phyloP scores from a whole-genome alignment of 2,329 filamentous ascomycete species.

The Lachnellula suecica region DNA sequence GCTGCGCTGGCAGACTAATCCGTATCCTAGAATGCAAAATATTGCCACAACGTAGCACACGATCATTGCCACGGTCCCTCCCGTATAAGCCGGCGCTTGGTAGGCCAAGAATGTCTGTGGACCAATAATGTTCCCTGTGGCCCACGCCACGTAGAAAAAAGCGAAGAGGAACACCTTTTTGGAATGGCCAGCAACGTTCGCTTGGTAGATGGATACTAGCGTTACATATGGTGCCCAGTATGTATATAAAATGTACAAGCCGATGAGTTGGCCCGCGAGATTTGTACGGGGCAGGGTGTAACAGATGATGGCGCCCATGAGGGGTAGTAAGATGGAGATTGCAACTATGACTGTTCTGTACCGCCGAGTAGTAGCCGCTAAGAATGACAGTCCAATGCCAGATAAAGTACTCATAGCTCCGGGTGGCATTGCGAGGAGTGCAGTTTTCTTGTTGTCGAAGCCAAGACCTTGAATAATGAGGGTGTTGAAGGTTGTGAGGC shows the following conservation, averaged over 20 bases:
- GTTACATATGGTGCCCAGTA: conserved; percentile 34
- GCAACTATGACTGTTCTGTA: conserved; percentile 28
- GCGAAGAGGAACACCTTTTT: conserved; percentile 47
- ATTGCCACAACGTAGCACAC: conserved; percentile 35
- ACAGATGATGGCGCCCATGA: conserved; percentile 33
- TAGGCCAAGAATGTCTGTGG: conserved; percentile 2
- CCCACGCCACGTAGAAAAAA: conserved; percentile 31
- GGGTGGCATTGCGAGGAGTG: conserved; percentile 43
- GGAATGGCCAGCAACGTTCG: conserved; percentile 41
- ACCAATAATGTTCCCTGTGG: conserved; percentile 6
- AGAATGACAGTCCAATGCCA: conserved; percentile 8
- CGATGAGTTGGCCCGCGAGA: conserved; percentile 30
- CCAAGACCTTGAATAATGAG: conserved; percentile 34
- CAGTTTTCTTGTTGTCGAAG: conserved; percentile 40
- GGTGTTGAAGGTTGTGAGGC: conserved; percentile 50
- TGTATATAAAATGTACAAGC: conserved; percentile 35
- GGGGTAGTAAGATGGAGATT: conserved; percentile 30
- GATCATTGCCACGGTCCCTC: conserved; percentile 36
- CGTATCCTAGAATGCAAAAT: conserved; percentile 27
- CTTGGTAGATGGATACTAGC: conserved; percentile 19
- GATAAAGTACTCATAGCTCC: conserved; percentile 39
- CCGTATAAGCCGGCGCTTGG: conserved; percentile 34
- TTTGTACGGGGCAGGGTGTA: conserved; percentile 31
- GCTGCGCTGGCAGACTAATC: conserved; percentile 32
- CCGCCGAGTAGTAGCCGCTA: conserved; percentile 3